Percentiles rank a stretch among this genome's conserved stretches.
These are phyloP conservation scores for Allantophomopsis lycopodina DNA, from an alignment of 2,329 filamentous ascomycete species.

Conservation along the genomic window DNA sequence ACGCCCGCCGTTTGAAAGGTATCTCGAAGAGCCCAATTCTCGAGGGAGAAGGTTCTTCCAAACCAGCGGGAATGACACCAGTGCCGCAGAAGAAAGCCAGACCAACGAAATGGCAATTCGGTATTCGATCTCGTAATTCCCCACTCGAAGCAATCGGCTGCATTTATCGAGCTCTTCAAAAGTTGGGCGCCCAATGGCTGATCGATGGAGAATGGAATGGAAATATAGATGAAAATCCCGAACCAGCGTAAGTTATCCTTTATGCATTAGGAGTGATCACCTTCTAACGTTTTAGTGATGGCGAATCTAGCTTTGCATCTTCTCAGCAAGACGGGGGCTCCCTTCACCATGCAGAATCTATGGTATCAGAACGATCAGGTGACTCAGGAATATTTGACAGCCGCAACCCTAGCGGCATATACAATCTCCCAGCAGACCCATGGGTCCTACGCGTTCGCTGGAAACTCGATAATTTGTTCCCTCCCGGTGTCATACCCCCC, in stretches of 20 bases:
- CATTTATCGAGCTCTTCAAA: constrained; percentile 82
- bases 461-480: constrained; percentile 63
- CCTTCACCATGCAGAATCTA: constrained; percentile 21
- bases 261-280: background rate
- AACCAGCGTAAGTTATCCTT: constrained; percentile 14
- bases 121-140: constrained; percentile 85
- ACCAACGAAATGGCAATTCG: constrained; percentile 93
- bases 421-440: constrained; percentile 81
- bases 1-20: constrained; percentile 68
- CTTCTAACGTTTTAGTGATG: constrained; percentile 13
- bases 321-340: constrained; percentile 16
- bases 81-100: constrained; percentile 59
- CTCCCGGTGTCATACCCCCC: constrained; percentile 31
- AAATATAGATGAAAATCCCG: constrained; percentile 22
- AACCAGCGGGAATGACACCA: constrained; percentile 49
- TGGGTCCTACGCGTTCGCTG: constrained; percentile 92
- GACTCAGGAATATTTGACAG: constrained; percentile 7
- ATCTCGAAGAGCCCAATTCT: constrained; percentile 62
- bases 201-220: constrained; percentile 38
- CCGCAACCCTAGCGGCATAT: constrained; percentile 45
- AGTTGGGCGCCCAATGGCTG: constrained; percentile 83
- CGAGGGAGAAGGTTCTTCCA: constrained; percentile 47
- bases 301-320: constrained; percentile 9
- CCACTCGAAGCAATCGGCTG: constrained; percentile 90
- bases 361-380: constrained; percentile 13